A percentile compares a stretch with the other conserved stretches of the same genome.
These are phyloP conservation scores for Pistacia integerrima DNA, from an alignment of 345 rosid species.

Conservation along the genomic window DNA sequence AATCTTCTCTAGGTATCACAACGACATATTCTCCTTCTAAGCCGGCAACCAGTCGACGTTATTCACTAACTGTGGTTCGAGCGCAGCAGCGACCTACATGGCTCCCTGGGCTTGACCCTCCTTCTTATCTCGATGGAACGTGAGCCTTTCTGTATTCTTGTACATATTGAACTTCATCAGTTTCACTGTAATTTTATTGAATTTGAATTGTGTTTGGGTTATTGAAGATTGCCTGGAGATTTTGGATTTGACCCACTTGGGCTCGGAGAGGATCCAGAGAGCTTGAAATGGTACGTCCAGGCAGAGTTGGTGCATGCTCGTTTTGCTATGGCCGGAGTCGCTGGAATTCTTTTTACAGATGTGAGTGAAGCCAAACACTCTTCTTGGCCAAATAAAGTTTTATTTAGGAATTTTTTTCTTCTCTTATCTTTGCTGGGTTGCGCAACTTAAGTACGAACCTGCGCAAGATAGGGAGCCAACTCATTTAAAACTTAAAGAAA, in stretches of 20 bases:
- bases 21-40: constrained; percentile 24
- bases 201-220: neutral
- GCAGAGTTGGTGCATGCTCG: constrained; percentile 93
- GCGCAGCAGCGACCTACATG: constrained; percentile 84
- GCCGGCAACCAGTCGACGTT: constrained; percentile 8
- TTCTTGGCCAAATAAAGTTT: neutral
- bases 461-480: too few species aligned
- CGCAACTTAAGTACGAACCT: neutral
- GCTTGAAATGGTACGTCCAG: constrained; percentile 96
- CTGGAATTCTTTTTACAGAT: constrained; percentile 91
- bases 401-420: neutral
- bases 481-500: too few species aligned
- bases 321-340: constrained; percentile 93
- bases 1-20: constrained; percentile 18
- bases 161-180: neutral
- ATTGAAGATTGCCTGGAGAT: constrained; percentile 72
- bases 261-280: constrained; percentile 83
- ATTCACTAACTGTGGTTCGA: constrained; percentile 23
- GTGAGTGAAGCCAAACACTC: constrained; percentile 34
- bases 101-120: constrained; percentile 94
- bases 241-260: constrained; percentile 95
- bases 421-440: neutral
- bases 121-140: constrained; percentile 87
- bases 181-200: too few species aligned
- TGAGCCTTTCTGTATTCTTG: constrained; percentile 32